Evolutionary conservation across 192 early-diverging fungal species (phyloP).

Genomic region (Coemansia sp.): DNA sequence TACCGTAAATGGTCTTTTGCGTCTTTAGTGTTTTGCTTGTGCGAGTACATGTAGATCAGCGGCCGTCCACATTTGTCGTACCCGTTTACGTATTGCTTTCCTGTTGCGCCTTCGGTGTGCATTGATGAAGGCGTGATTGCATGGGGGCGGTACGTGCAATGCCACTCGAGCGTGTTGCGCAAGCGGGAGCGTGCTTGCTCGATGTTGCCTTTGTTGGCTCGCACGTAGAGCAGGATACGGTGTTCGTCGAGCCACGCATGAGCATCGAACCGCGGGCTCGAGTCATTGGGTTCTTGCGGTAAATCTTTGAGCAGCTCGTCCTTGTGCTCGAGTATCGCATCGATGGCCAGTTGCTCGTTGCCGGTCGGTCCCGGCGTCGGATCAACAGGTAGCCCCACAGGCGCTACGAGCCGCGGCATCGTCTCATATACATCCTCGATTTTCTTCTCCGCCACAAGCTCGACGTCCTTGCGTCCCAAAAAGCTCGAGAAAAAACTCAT

Average conservation of each 20-base stretch:
- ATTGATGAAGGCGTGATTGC: constrained; percentile 65
- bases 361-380: constrained; percentile 28
- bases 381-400: constrained; percentile 11
- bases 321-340: constrained; percentile 16
- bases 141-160: constrained; percentile 66
- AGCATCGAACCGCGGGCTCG: constrained; percentile 19
- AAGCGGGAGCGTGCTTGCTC: constrained; percentile 58
- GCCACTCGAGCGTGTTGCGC: constrained; percentile 74
- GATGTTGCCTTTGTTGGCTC: constrained; percentile 66
- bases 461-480: constrained; percentile 4
- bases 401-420: constrained; percentile 19
- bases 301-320: constrained; percentile 34
- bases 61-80: constrained; percentile 71
- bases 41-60: constrained; percentile 70
- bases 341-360: constrained; percentile 27
- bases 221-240: constrained; percentile 67
- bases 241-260: constrained; percentile 17
- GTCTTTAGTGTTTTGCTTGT: constrained; percentile 74
- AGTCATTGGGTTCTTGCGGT: constrained; percentile 31
- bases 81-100: constrained; percentile 80
- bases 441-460: not conserved
- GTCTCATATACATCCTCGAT: constrained; percentile 21
- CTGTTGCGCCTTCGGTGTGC: constrained; percentile 68
- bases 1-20: constrained; percentile 66
- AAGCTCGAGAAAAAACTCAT: not conserved